Evolutionary conservation across 140 eudicot species (phyloP), one percentile per base, ranked within the genome.

Genomic region (Ambrosia hybrid): DNA sequence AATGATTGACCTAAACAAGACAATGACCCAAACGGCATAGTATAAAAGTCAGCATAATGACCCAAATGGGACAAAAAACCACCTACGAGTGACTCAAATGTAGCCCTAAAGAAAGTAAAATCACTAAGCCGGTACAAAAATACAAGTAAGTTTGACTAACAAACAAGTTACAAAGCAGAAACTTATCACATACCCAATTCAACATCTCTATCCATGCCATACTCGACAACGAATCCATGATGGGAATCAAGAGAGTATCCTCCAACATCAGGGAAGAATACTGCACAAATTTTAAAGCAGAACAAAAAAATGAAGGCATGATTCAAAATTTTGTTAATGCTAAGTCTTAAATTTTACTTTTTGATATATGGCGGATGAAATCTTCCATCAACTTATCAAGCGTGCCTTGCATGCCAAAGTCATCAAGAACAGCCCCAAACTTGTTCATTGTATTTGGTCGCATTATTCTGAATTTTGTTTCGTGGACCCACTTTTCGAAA

Each of bases 191-290:
- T 45, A 92, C 98, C 98, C 9, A 92, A 75, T 60, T 89, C 97
- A 67, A 85, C 85, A 62, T 93, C 98, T 85, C 95, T 85, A 74
- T 93, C 89, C 73, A 83, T 80, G 77, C 98, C 97, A 81, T 93
- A 93, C 83, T 93, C 91, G 5, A 93, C 97, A 46, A 93, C 97
- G 72, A 90, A 93, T 53, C 98, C 98, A 85, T 93, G 98, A 86
- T 93, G 98, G 68, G 91, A 71, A 81, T 93, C 98, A 38, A 93
- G 97, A 30, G 91, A 80, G 43, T 87, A 73, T 69, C 98, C 98
- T 53, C 98, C 98, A 81, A 90, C 95, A 57, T 90, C 98, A 75
- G 88, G 78, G 53, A 87, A 93, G 84, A 82, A 90, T 79, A 90
- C 98, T 93, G 96, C 85, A 73, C n/a, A 64, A 59, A 48, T 15